Evolutionary conservation across 345 rosid species (phyloP).

Genomic region (Arabis alpina): DNA sequence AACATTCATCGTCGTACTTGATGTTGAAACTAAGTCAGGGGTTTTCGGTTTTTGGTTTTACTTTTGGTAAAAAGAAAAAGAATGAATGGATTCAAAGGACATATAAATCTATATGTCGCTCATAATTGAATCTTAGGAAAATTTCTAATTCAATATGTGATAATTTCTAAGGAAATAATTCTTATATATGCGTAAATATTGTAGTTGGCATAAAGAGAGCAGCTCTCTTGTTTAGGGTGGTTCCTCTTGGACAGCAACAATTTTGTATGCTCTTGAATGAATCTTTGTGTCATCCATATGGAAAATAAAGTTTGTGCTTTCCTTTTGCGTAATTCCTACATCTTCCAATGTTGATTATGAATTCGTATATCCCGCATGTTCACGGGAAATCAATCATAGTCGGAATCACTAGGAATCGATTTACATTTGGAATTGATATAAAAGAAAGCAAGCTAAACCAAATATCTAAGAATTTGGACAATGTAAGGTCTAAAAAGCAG

Average conservation of each 20-base stretch:
- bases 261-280: background rate
- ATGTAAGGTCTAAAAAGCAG: too few species aligned
- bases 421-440: too few species aligned
- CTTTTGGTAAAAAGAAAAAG: constrained; percentile 6
- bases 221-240: background rate
- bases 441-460: too few species aligned
- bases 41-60: constrained; percentile 19
- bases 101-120: background rate
- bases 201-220: background rate
- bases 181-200: background rate
- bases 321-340: too few species aligned
- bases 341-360: too few species aligned
- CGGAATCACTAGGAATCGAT: too few species aligned
- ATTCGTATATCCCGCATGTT: too few species aligned
- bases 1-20: constrained; percentile 29
- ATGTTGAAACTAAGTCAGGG: constrained; percentile 14
- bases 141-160: background rate
- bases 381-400: too few species aligned
- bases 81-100: constrained; percentile 14
- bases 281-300: background rate
- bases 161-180: background rate
- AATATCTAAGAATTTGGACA: too few species aligned
- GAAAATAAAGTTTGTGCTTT: too few species aligned
- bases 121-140: constrained; percentile 23
- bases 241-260: background rate